Base-by-base conservation (phyloP, 192 early-diverging fungal genomes). In the Backusella tuberculispora region DNA sequence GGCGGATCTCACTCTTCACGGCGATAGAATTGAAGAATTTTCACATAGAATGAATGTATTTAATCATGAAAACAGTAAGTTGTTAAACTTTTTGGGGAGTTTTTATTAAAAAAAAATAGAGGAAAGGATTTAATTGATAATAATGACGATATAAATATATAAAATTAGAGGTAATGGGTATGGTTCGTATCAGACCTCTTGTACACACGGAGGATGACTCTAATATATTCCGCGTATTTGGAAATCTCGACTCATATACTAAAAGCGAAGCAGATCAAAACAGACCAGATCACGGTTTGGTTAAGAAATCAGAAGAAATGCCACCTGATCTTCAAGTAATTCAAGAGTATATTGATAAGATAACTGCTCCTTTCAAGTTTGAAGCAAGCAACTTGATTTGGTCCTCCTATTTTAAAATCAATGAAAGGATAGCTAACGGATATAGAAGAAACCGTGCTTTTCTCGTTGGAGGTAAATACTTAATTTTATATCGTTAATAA, bases 361-460 rank as follows among this genome's bases (percentile, higher is more conserved):
- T 77, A 17, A 42, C 44, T n/a, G 67, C 43, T 13, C 38, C 40
- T 1, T 41, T 76, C 4, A 66, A 76, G 10, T 24, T 76, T 2
- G 43, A 73, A 60, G 56, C 45, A 17, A 15, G 1, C 5, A 34
- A 78, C 3, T 14, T 69, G 15, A 21, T 21, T 10, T 82, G 81
- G 81, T 13, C 72, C 4, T 40, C 63, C 12, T 71, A 56, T 19
- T 82, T 82, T 64, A 42, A 48, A 10, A 38, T 82, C 71, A 82
- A 78, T 71, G 81, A 82, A 60, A 60, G 81, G 15, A 73, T 69
- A 17, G 81, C 76, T 0, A 78, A 82, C 56, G 74, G 72, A 13
- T 82, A 63, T 38, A 50, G 81, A 34, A 70, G 74, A 34, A 46
- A 37, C 0, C 45, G 81, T 15, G 76, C 71, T 4, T 82, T 82